Percentiles rank a stretch among this genome's conserved stretches.
Conservation (phyloP, 345 rosid genomes). For the Salix arbutifolia region DNA sequence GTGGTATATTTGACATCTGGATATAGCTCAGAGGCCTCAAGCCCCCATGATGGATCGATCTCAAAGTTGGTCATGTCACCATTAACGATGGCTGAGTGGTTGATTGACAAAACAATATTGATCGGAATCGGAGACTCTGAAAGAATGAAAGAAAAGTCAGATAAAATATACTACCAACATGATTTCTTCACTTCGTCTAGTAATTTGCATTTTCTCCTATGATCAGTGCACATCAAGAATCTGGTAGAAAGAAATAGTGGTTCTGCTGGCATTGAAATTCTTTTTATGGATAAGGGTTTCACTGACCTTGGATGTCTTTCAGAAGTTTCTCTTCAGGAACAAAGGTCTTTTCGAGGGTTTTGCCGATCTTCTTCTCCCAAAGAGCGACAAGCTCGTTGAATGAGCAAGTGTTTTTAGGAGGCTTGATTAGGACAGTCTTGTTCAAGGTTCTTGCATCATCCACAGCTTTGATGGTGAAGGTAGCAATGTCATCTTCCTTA, state of each 20-base stretch:
- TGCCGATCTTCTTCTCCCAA: constrained; percentile 34
- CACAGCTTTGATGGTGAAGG: constrained; percentile 33
- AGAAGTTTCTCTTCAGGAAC: constrained; percentile 30
- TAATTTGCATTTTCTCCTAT: too few relatives aligned
- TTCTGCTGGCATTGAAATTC: not conserved
- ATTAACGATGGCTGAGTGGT: constrained; percentile 12
- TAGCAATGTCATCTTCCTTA: constrained; percentile 21
- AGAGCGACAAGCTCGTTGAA: constrained; percentile 30
- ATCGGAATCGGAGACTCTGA: constrained; percentile 16
- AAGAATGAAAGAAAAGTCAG: not conserved
- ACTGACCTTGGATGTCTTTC: constrained; percentile 28
- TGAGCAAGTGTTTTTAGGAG: constrained; percentile 19
- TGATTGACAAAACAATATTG: constrained; percentile 14
- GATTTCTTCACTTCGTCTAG: not conserved
- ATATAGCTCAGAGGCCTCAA: constrained; percentile 22
- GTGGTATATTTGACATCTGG: constrained; percentile 28
- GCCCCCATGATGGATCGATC: constrained; percentile 24
- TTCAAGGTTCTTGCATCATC: constrained; percentile 36
- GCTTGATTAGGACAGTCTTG: constrained; percentile 26
- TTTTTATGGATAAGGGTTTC: not conserved
- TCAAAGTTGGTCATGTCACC: constrained; percentile 25
- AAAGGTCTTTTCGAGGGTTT: constrained; percentile 27
- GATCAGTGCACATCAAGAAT: not conserved
- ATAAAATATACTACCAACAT: not conserved
- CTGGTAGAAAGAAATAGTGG: not conserved